These are phyloP conservation scores for Metschnikowia baotianmanensis DNA, from an alignment of 805 yeast species.

Conservation along the genomic window DNA sequence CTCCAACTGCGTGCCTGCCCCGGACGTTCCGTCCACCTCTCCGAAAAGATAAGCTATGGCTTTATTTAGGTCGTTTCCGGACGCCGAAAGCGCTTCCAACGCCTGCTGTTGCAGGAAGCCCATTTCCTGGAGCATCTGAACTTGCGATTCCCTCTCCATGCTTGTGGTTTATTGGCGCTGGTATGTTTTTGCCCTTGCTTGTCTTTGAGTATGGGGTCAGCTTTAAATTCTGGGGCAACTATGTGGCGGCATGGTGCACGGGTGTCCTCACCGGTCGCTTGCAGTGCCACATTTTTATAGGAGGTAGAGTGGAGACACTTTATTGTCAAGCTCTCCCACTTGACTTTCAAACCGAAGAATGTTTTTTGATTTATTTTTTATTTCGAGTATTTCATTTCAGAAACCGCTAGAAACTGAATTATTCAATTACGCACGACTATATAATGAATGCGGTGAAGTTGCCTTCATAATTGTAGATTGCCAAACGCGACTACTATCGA, in stretches of 20 bases:
- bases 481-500: no score
- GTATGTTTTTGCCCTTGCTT: background rate
- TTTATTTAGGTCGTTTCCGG: constrained; percentile 17
- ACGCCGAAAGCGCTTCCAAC: constrained; percentile 14
- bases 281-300: no score
- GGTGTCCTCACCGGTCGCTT: background rate
- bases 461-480: no score
- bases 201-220: background rate
- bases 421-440: no score
- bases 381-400: no score
- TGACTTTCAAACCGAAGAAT: no score
- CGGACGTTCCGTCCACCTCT: constrained; percentile 14
- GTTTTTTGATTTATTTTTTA: no score
- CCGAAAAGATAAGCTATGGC: constrained; percentile 22
- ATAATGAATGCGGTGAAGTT: no score
- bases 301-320: no score
- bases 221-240: background rate
- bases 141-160: constrained; percentile 13
- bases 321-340: no score
- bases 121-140: constrained; percentile 21
- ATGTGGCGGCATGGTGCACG: constrained; percentile 1
- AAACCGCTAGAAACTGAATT: no score
- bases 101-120: constrained; percentile 20
- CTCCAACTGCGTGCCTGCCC: constrained; percentile 13
- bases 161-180: background rate